Conservation (phyloP, 805 yeast genomes). For the Candida loeiensis region DNA sequence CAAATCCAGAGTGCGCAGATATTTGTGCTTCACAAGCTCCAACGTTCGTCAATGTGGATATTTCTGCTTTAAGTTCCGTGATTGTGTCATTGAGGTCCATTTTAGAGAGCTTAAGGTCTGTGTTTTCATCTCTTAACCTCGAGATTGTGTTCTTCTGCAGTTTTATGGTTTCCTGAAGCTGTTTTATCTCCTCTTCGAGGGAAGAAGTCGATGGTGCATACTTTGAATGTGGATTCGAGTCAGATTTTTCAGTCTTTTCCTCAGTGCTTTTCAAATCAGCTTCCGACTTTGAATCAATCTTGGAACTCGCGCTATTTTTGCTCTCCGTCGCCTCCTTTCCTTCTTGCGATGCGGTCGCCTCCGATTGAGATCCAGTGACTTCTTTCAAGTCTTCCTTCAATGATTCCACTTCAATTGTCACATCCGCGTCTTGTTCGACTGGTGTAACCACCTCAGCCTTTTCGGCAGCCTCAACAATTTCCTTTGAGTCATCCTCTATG, state of each 20-base stretch:
- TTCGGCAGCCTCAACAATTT: no score
- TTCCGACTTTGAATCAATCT: no score
- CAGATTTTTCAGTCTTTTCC: constrained; percentile 8
- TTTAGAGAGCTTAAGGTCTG: constrained; percentile 36
- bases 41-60: constrained; percentile 13
- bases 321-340: no score
- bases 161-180: constrained; percentile 24
- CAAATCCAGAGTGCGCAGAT: constrained; percentile 2
- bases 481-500: no score
- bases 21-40: neutral
- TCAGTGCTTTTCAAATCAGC: constrained; percentile 10
- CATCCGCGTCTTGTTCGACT: no score
- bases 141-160: constrained; percentile 34
- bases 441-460: no score
- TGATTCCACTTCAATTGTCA: no score
- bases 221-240: constrained; percentile 4
- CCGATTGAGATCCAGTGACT: no score
- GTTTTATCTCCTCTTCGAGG: constrained; percentile 12
- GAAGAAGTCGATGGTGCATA: constrained; percentile 4
- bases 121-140: constrained; percentile 38
- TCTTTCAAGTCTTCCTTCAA: no score
- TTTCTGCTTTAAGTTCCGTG: constrained; percentile 24
- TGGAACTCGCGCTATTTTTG: no score
- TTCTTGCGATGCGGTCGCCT: no score
- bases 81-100: constrained; percentile 39